Percentiles rank a stretch among this genome's conserved stretches.
These are phyloP conservation scores for Cutaneotrichosporon cutaneum DNA, from an alignment of 1,284 basidiomycete genomes.

Conservation along the genomic window DNA sequence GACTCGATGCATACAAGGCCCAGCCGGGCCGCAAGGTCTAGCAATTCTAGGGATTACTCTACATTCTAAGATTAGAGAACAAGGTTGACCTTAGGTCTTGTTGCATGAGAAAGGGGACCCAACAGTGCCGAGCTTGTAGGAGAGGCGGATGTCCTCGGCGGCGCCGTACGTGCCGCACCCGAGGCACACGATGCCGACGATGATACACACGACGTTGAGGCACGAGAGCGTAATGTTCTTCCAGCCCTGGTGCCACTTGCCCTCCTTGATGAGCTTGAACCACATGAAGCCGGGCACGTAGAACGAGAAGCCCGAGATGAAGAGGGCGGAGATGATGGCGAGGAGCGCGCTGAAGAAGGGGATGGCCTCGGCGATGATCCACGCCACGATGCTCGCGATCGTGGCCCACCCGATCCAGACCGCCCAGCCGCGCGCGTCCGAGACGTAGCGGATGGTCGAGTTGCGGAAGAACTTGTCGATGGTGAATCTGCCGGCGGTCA, in stretches of 20 bases:
- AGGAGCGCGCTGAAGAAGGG: conserved; percentile 44
- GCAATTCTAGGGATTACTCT: neutral
- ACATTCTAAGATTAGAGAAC: neutral
- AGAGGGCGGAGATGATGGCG: conserved; percentile 34
- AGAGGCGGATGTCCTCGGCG: conserved; percentile 14
- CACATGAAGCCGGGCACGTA: conserved; percentile 25
- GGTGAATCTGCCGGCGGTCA: conserved; percentile 20
- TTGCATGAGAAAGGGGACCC: conserved; percentile 20
- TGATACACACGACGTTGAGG: conserved; percentile 17
- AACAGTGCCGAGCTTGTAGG: conserved; percentile 16
- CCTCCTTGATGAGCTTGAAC: conserved; percentile 23
- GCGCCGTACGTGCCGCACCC: conserved; percentile 20
- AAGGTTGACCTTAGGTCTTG: neutral
- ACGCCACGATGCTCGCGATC: conserved; percentile 13
- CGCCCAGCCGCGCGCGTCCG: conserved; percentile 40
- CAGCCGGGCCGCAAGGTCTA: neutral
- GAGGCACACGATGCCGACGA: conserved; percentile 21
- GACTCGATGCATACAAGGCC: conserved; percentile 2
- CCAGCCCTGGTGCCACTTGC: conserved; percentile 15
- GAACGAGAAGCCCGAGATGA: conserved; percentile 25
- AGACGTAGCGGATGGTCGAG: conserved; percentile 37
- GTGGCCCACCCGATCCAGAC: conserved; percentile 56
- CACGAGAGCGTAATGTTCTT: conserved; percentile 16
- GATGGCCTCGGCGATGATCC: conserved; percentile 31
- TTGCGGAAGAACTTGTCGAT: conserved; percentile 17